phyloP scores from a whole-genome alignment of 371 early-diverging fungal species.

The Encephalitozoon intestinalis region DNA sequence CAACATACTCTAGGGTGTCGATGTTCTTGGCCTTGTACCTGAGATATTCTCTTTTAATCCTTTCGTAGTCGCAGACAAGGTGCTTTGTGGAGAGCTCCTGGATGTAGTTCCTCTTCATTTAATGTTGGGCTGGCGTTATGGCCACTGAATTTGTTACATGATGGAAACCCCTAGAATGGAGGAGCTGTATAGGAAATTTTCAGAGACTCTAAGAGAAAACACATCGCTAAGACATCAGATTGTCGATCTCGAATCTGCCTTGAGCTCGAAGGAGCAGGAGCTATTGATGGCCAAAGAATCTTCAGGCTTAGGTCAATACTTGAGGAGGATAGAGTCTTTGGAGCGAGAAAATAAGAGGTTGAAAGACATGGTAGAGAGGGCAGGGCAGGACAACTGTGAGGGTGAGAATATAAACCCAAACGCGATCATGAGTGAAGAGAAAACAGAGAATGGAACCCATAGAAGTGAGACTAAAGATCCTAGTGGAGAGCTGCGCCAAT shows the following conservation, averaged over 20 bases:
- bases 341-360: neutral
- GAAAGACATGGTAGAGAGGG: neutral
- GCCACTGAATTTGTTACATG: neutral
- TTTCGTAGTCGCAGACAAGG: neutral
- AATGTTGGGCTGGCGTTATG: neutral
- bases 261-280: neutral
- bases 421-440: neutral
- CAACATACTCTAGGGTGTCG: neutral
- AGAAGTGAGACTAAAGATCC: neutral
- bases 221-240: neutral
- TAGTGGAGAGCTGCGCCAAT: neutral
- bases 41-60: neutral
- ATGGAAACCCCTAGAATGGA: constrained; percentile 16
- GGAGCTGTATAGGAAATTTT: constrained; percentile 18
- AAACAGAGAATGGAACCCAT: neutral
- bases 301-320: neutral
- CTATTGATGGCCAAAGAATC: neutral
- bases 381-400: no score
- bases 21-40: neutral
- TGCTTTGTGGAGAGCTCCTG: neutral
- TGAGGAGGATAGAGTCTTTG: neutral
- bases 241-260: neutral
- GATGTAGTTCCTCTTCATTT: neutral
- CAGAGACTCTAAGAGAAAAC: constrained; percentile 12
- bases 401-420: neutral